Base-by-base conservation (phyloP, 2,329 filamentous ascomycete species). In the Hypoxylon sp. region DNA sequence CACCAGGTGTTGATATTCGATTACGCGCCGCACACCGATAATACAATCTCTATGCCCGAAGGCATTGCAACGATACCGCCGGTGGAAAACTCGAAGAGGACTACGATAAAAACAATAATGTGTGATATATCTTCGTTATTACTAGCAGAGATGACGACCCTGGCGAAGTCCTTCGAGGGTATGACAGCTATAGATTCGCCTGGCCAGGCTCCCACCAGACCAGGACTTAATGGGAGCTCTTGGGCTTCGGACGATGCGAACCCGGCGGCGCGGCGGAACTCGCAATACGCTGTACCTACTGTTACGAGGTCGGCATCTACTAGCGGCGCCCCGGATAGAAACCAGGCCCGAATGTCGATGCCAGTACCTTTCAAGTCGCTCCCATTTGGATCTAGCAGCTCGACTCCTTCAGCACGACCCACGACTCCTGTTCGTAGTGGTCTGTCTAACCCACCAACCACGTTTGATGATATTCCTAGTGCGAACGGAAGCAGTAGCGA, bases 1-100 rank as follows among this genome's bases (percentile, higher is more conserved):
- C 92, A 96, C 73, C 91, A 91, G 65, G 84, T 96, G 11, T 80
- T 97, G 57, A 82, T 97, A 32, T 97, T 97, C 78, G 93, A 97
- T 77, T 91, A 91, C 76, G 79, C 82, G 5, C 78, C 83, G 14
- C 79, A 82, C 1, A 75, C 80, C 46, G 82, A 85, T 52, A 82
- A 80, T 13, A 81, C 84, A 2, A 80, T 88, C 14, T 85, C 85
- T 21, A 82, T 91, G 48, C 87, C 88, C 2, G 89, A 93, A 72
- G 91, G 90, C 51, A 86, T 96, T 43, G 83, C 90, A 49, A 85
- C 88, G 41, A 87, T 97, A 25, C 94, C 93, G 14, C 88, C 90
- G 0, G 82, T 83, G 19, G 86, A 90, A 62, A 83, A 89, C 28
- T 92, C 90, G 49, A 92, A 90, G 75, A 86, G 89, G 52, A 96